Percentiles rank a stretch among this genome's conserved stretches.
Conservation (phyloP, 495 filamentous ascomycete genomes). For the Podospora pseudoanserina region DNA sequence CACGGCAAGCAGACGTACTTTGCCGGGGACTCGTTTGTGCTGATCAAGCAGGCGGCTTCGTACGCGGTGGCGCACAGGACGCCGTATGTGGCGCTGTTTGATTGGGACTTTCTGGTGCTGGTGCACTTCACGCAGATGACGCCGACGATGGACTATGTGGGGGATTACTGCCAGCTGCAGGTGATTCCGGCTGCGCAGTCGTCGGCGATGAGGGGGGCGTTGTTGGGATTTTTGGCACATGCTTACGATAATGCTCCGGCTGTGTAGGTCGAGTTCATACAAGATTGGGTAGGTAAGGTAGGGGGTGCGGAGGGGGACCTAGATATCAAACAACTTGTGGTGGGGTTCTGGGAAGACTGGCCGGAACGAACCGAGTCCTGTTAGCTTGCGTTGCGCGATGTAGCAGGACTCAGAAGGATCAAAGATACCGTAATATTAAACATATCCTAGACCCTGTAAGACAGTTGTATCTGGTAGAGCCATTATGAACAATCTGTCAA, state of each 20-base stretch:
- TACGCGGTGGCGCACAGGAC: slow-evolving; percentile 4
- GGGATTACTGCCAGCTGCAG: neutral
- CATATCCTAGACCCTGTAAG: no score
- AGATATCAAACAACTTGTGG: no score
- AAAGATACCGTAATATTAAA: no score
- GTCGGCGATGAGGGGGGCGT: neutral
- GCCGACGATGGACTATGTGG: neutral
- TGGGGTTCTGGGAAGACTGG: no score
- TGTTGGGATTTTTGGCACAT: neutral
- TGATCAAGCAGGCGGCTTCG: slow-evolving; percentile 8
- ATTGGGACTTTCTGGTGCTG: neutral
- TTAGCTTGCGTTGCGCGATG: no score
- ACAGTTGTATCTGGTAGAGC: no score
- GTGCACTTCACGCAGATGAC: neutral
- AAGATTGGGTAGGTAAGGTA: no score
- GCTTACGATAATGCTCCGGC: neutral
- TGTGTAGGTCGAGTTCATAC: no score
- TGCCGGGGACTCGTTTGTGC: neutral
- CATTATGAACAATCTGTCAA: no score
- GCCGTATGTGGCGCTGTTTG: slow-evolving; percentile 5
- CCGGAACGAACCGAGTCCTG: no score
- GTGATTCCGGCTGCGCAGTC: neutral
- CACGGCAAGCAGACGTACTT: neutral
- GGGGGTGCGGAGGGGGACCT: no score
- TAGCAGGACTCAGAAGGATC: no score